A percentile compares a stretch with the other conserved stretches of the same genome.
phyloP scores from a whole-genome alignment of 148 eudicot species.

The Mesembryanthemum crystallinum region DNA sequence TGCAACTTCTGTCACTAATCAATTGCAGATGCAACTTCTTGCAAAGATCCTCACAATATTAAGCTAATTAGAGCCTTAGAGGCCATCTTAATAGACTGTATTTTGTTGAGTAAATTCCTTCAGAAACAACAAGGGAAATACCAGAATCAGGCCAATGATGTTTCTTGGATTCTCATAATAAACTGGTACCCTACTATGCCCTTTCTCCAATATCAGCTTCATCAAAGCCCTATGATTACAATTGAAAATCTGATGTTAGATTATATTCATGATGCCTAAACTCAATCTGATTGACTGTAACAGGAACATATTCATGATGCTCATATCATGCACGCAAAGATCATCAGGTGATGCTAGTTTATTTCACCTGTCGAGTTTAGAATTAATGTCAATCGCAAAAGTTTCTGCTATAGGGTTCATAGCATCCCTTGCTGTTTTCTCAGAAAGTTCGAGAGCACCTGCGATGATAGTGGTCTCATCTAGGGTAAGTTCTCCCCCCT shows the following conservation, averaged over 20 bases:
- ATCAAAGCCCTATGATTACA: constrained; percentile 38
- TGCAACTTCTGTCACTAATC: too few species aligned
- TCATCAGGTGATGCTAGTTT: neutral
- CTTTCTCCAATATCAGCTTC: constrained; percentile 43
- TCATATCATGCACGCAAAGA: neutral
- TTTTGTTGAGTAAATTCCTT: neutral
- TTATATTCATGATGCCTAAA: too few species aligned
- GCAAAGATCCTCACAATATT: neutral
- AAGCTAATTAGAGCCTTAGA: neutral
- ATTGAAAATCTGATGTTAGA: neutral
- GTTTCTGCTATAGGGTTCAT: constrained; percentile 48
- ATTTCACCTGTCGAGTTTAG: constrained; percentile 48
- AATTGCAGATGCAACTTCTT: neutral
- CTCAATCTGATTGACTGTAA: too few species aligned
- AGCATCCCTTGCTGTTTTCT: constrained; percentile 58
- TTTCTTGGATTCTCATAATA: constrained; percentile 46
- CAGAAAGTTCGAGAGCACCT: constrained; percentile 56
- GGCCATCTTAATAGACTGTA: neutral
- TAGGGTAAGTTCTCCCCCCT: constrained; percentile 55
- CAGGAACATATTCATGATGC: neutral
- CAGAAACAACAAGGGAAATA: constrained; percentile 15
- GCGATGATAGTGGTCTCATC: constrained; percentile 56
- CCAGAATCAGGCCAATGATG: constrained; percentile 54
- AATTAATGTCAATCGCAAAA: constrained; percentile 47
- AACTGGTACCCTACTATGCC: constrained; percentile 63